Conservation (phyloP, 768 basidiomycete genomes). For the Kwoniella mangroviensis region DNA sequence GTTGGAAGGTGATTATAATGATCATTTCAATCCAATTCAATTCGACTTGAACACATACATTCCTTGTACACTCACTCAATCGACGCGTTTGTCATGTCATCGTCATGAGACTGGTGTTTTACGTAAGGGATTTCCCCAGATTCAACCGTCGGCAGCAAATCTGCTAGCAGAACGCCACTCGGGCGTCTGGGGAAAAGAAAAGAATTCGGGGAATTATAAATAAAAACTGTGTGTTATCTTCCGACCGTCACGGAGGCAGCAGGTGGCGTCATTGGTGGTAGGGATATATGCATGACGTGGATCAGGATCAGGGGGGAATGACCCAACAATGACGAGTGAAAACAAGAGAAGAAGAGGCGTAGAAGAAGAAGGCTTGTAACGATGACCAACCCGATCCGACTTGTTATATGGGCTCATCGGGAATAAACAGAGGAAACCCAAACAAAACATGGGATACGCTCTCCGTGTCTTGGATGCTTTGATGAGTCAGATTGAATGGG, state of each 20-base stretch:
- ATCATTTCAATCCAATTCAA: background rate
- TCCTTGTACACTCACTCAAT: background rate
- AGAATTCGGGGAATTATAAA: background rate
- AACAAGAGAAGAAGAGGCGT: background rate
- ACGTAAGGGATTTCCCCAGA: background rate
- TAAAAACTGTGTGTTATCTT: background rate
- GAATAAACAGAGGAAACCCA: background rate
- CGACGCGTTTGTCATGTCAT: background rate
- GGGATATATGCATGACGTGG: constrained; percentile 9
- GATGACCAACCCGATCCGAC: background rate
- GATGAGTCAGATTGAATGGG: background rate
- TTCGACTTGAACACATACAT: background rate
- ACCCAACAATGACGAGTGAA: background rate
- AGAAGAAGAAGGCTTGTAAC: background rate
- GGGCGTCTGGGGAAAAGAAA: background rate
- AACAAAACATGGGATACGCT: too few relatives aligned
- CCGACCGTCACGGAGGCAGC: constrained; percentile 1
- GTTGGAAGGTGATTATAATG: background rate
- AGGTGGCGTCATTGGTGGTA: background rate
- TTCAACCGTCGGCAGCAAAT: constrained; percentile 11
- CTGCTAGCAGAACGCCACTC: constrained; percentile 7
- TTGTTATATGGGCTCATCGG: background rate
- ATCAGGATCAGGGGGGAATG: background rate
- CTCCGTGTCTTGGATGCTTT: background rate
- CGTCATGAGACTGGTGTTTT: background rate